A percentile compares a stretch with the other conserved stretches of the same genome.
Evolutionary conservation across 1,139 yeast genomes (phyloP).

Genomic region (Meyerozyma smithsonii): DNA sequence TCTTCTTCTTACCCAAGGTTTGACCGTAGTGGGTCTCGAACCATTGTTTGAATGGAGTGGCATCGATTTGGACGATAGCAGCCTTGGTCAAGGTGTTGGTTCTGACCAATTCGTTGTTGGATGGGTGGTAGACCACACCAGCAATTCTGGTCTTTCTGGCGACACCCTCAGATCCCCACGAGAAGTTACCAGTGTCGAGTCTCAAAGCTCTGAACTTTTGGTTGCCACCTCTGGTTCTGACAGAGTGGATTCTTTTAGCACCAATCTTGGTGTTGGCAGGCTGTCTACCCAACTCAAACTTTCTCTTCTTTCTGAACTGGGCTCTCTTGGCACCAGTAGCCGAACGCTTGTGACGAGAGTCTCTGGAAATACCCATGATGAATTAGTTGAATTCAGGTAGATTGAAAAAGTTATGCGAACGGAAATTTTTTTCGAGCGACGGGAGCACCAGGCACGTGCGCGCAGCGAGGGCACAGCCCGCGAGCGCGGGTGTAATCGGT

Average conservation of each 20-base stretch:
- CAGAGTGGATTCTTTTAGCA: constrained; percentile 97
- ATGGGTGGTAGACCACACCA: constrained; percentile 98
- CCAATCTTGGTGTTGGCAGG: constrained; percentile 99
- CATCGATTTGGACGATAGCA: constrained; percentile 99
- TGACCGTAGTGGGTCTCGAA: constrained; percentile 98
- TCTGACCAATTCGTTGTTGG: constrained; percentile 99
- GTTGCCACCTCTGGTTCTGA: constrained; percentile 99
- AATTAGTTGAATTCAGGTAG: constrained; percentile 10
- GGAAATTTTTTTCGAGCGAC: constrained; percentile 2
- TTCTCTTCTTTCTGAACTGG: constrained; percentile 99
- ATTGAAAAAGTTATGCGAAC: constrained; percentile 2
- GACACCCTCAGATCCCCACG: constrained; percentile 99
- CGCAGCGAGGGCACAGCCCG: not conserved
- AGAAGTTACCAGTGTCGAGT: constrained; percentile 99
- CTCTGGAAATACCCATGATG: constrained; percentile 99
- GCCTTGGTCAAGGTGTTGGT: constrained; percentile 99
- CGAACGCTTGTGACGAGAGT: constrained; percentile 99
- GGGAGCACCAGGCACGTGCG: constrained; percentile 2
- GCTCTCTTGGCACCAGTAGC: constrained; percentile 99
- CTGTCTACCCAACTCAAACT: constrained; percentile 99
- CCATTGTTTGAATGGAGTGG: constrained; percentile 99
- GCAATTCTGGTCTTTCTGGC: constrained; percentile 99
- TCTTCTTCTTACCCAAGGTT: constrained; percentile 80
- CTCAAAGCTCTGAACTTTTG: constrained; percentile 99
- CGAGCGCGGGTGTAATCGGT: not conserved